A percentile compares a stretch with the other conserved stretches of the same genome.
Evolutionary conservation across 1,284 basidiomycete genomes (phyloP).

Genomic region (Boletellus dicymbophilus): DNA sequence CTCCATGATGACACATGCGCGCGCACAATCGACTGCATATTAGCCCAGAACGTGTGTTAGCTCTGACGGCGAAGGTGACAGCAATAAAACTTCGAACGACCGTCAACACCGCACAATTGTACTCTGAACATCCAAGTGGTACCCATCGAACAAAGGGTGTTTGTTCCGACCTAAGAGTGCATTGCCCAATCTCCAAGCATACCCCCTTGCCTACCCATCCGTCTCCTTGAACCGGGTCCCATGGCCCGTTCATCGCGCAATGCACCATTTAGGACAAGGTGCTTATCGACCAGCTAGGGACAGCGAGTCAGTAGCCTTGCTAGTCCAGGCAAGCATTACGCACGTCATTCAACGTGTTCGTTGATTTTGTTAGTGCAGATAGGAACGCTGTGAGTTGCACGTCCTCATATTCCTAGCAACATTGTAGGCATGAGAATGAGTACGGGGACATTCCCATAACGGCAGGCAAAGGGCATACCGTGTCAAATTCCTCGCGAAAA

Average conservation of each 20-base stretch:
- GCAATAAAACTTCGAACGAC: no score
- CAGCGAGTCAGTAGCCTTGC: constrained; percentile 8
- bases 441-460: background rate
- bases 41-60: no score
- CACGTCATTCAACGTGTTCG: constrained; percentile 89
- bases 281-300: constrained; percentile 67
- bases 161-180: constrained; percentile 31
- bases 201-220: constrained; percentile 48
- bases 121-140: no score
- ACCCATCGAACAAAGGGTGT: no score
- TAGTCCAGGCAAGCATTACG: constrained; percentile 31
- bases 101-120: no score
- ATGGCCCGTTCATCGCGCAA: constrained; percentile 45
- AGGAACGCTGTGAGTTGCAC: constrained; percentile 92
- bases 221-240: constrained; percentile 39
- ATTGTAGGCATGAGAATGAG: constrained; percentile 2
- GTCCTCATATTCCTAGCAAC: constrained; percentile 87
- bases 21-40: no score
- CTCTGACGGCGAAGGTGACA: no score
- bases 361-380: constrained; percentile 84
- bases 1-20: no score
- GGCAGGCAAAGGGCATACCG: constrained; percentile 44
- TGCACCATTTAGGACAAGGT: constrained; percentile 50
- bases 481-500: constrained; percentile 86
- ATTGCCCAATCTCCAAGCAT: constrained; percentile 49